Evolutionary conservation across 306 rosid species (phyloP).

Genomic region (Crataegus laevigata): DNA sequence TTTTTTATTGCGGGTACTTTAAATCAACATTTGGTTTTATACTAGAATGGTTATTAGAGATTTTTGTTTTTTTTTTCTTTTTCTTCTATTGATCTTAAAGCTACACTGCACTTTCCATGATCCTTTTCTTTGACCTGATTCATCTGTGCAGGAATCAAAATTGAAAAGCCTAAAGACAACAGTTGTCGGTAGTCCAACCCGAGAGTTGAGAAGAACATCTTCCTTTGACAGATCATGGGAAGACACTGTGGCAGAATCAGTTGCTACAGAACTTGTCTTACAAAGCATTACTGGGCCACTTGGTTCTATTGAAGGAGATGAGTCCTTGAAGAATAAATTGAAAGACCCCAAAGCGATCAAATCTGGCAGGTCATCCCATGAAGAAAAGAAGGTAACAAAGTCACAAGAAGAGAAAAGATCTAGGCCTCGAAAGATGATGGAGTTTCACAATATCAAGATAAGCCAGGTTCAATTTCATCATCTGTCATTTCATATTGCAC

Average conservation of each 20-base stretch:
- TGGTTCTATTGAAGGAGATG: conserved; percentile 69
- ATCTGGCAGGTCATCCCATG: conserved; percentile 83
- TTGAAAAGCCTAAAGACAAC: conserved; percentile 40
- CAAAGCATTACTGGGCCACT: conserved; percentile 66
- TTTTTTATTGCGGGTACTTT: not conserved
- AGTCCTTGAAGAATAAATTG: conserved; percentile 56
- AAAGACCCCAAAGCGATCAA: conserved; percentile 76
- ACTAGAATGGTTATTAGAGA: conserved; percentile 14
- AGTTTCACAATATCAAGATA: conserved; percentile 92
- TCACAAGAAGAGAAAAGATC: conserved; percentile 82
- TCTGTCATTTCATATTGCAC: not conserved
- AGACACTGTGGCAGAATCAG: conserved; percentile 94
- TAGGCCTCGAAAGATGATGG: conserved; percentile 93
- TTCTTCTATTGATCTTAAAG: conserved; percentile 9
- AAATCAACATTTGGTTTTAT: not conserved
- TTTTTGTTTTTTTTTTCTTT: not conserved
- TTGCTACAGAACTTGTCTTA: conserved; percentile 89
- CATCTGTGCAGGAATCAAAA: conserved; percentile 56
- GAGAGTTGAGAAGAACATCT: conserved; percentile 79
- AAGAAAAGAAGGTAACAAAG: conserved; percentile 77
- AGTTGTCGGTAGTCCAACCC: conserved; percentile 29
- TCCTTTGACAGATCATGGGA: conserved; percentile 38
- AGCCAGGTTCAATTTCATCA: conserved; percentile 67
- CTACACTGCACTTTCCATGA: conserved; percentile 8
- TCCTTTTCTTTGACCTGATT: conserved; percentile 1